A percentile compares a stretch with the other conserved stretches of the same genome.
Conservation (phyloP, 1,284 basidiomycete species). For the Cryptococcus hybrid region DNA sequence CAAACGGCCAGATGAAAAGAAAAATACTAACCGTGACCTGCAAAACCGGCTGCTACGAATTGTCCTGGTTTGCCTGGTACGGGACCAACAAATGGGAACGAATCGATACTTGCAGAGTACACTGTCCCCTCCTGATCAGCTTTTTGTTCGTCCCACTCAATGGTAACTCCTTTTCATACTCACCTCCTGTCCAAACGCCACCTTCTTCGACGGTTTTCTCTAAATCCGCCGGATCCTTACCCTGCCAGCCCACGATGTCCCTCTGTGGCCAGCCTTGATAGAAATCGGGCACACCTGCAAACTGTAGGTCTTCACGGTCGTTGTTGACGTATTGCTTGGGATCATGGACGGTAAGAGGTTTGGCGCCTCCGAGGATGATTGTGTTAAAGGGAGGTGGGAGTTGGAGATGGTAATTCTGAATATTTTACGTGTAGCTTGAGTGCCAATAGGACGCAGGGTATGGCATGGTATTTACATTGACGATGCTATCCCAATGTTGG, state of each 20-base stretch:
- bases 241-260: constrained; percentile 19
- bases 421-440: background rate
- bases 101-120: constrained; percentile 16
- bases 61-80: constrained; percentile 15
- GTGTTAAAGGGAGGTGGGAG: constrained; percentile 24
- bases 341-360: constrained; percentile 16
- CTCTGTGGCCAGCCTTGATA: constrained; percentile 16
- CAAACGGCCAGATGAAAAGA: background rate
- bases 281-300: constrained; percentile 20
- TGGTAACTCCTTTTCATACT: background rate
- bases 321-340: constrained; percentile 14
- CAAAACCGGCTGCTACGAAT: constrained; percentile 21
- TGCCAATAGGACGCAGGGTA: background rate
- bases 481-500: constrained; percentile 21
- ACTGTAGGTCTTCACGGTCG: constrained; percentile 19
- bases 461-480: constrained; percentile 17
- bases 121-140: constrained; percentile 4
- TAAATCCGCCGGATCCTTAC: constrained; percentile 12
- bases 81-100: constrained; percentile 20
- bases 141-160: too few relatives aligned
- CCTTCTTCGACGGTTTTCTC: constrained; percentile 12
- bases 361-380: constrained; percentile 29
- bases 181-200: constrained; percentile 28
- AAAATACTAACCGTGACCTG: constrained; percentile 22
- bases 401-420: constrained; percentile 26